Evolutionary conservation across 345 rosid species (phyloP).

Genomic region (Gossypium herbaceum): DNA sequence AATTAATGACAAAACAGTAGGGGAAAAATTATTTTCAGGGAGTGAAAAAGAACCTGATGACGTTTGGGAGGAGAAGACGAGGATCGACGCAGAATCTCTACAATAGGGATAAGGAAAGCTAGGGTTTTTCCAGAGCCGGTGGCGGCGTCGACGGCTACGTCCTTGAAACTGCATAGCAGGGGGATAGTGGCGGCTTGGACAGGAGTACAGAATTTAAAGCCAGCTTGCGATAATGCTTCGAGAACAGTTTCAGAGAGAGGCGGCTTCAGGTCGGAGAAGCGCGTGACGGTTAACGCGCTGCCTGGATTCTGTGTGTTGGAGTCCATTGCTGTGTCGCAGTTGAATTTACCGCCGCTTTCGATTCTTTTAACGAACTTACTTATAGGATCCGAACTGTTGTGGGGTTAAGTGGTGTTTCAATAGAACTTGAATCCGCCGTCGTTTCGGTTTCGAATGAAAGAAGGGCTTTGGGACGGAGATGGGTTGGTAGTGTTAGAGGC

Average conservation of each 20-base stretch:
- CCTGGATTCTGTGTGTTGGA: slow-evolving; percentile 30
- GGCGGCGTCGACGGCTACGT: slow-evolving; percentile 91
- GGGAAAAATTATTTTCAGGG: neutral
- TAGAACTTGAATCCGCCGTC: too few relatives aligned
- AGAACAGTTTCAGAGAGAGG: slow-evolving; percentile 55
- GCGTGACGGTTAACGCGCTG: slow-evolving; percentile 63
- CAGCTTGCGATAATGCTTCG: slow-evolving; percentile 43
- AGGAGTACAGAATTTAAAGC: slow-evolving; percentile 88
- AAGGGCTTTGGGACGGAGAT: too few relatives aligned
- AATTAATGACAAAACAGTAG: too few relatives aligned
- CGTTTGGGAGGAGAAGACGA: slow-evolving; percentile 57
- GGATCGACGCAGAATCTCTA: slow-evolving; percentile 72
- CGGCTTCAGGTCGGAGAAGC: slow-evolving; percentile 82
- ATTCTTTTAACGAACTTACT: neutral
- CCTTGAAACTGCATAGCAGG: slow-evolving; percentile 75
- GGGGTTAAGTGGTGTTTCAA: neutral
- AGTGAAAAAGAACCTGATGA: slow-evolving; percentile 49
- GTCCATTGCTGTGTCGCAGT: neutral
- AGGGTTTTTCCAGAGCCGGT: slow-evolving; percentile 96
- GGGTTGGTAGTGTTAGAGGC: too few relatives aligned
- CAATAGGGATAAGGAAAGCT: slow-evolving; percentile 72
- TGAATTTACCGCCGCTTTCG: slow-evolving; percentile 2
- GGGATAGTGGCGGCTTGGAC: slow-evolving; percentile 92
- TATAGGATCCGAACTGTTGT: neutral
- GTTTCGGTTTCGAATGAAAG: too few relatives aligned